phyloP scores from a whole-genome alignment of 345 rosid species.

The Eutrema heterophyllum region DNA sequence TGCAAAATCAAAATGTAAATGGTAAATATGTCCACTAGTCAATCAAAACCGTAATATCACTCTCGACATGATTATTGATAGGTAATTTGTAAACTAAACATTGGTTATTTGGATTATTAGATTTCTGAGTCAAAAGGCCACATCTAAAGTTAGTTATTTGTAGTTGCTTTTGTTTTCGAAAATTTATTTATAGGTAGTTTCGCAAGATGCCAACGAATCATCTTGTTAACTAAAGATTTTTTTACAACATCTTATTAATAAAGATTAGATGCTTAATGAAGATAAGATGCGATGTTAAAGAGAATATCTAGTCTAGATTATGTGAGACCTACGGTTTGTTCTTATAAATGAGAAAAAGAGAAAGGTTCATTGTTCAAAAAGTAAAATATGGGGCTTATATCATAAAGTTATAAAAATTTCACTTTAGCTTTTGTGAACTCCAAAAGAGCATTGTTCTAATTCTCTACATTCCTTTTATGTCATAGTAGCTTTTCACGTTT shows the following conservation, averaged over 20 bases:
- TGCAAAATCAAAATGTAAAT: background rate
- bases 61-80: background rate
- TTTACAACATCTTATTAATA: background rate
- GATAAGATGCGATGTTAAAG: background rate
- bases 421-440: constrained; percentile 21
- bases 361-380: constrained; percentile 2
- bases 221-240: background rate
- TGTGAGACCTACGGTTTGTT: constrained; percentile 27
- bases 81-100: background rate
- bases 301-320: constrained; percentile 16
- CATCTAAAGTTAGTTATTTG: background rate
- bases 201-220: background rate
- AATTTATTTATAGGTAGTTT: background rate
- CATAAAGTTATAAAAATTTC: background rate
- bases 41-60: background rate
- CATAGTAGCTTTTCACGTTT: background rate
- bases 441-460: constrained; percentile 25
- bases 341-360: background rate
- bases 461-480: background rate
- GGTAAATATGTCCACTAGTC: no score
- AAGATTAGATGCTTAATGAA: background rate
- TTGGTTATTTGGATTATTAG: background rate
- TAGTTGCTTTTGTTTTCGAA: background rate
- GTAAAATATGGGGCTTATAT: constrained; percentile 6
- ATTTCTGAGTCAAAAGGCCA: background rate